A percentile compares a stretch with the other conserved stretches of the same genome.
Evolutionary conservation across 176 grass and related monocot species (phyloP).

Genomic region (Carex parvula): DNA sequence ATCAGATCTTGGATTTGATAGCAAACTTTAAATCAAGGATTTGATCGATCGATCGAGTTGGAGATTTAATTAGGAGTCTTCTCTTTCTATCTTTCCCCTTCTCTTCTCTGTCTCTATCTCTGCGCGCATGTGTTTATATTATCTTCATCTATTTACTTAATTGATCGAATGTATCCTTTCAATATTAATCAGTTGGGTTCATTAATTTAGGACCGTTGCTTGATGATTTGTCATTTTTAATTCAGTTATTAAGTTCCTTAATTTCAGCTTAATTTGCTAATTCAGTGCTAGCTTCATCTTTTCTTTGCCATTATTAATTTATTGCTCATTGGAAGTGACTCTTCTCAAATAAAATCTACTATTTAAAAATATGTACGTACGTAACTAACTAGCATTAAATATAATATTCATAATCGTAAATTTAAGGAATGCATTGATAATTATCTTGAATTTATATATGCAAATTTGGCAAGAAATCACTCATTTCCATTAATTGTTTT

Average conservation of each 20-base stretch:
- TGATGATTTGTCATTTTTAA: background rate
- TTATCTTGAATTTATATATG: background rate
- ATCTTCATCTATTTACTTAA: background rate
- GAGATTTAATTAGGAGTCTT: background rate
- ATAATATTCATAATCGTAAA: background rate
- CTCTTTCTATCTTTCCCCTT: background rate
- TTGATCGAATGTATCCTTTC: background rate
- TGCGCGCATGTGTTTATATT: no score
- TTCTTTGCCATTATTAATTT: background rate
- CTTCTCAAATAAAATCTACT: background rate
- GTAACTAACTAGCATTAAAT: background rate
- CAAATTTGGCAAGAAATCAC: background rate
- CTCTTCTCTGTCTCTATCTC: background rate
- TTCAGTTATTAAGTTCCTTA: background rate
- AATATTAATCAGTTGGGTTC: background rate
- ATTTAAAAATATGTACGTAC: background rate
- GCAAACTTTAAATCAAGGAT: background rate
- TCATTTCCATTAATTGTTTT: background rate
- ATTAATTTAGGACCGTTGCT: background rate
- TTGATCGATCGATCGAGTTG: background rate
- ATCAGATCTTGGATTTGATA: slow-evolving; percentile 20
- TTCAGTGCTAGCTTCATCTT: background rate
- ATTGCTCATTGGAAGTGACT: background rate
- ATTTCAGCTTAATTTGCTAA: background rate
- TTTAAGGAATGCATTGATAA: background rate